phyloP scores from a whole-genome alignment of 148 eudicot species.

The Silene latifolia region DNA sequence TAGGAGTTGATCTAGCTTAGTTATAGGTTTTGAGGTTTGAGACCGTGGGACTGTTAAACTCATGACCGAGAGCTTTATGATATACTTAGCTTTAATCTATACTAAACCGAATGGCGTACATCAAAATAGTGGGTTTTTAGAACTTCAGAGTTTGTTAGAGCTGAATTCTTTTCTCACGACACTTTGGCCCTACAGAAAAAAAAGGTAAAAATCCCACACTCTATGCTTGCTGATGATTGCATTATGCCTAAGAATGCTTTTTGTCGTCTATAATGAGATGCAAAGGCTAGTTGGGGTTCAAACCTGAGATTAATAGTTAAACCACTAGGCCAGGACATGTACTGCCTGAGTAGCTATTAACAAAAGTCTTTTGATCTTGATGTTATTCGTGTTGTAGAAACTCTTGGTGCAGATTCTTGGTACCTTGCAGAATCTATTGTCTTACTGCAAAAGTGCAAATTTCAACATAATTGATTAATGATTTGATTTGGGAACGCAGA shows the following conservation, averaged over 20 bases:
- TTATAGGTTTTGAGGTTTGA: not conserved
- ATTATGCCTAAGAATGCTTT: too few relatives aligned
- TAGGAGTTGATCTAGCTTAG: not conserved
- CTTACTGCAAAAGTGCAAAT: not conserved
- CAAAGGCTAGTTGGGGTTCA: not conserved
- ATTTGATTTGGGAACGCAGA: constrained; percentile 36
- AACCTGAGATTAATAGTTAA: not conserved
- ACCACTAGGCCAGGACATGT: not conserved
- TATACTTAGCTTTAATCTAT: not conserved
- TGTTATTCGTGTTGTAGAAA: not conserved
- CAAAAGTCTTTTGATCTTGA: not conserved
- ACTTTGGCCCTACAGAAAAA: not conserved
- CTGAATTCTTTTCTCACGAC: not conserved
- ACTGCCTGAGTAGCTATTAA: not conserved
- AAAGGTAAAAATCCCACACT: not conserved
- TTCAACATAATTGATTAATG: not conserved
- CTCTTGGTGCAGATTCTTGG: not conserved
- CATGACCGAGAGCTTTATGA: not conserved
- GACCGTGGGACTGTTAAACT: not conserved
- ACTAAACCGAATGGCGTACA: not conserved
- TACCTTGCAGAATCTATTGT: not conserved
- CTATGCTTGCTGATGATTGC: too few relatives aligned
- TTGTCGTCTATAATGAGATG: too few relatives aligned
- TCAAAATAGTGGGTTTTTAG: not conserved
- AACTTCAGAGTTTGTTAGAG: not conserved